Conservation (phyloP, 2,329 filamentous ascomycete genomes). For the Sarocladiaceae sp. region DNA sequence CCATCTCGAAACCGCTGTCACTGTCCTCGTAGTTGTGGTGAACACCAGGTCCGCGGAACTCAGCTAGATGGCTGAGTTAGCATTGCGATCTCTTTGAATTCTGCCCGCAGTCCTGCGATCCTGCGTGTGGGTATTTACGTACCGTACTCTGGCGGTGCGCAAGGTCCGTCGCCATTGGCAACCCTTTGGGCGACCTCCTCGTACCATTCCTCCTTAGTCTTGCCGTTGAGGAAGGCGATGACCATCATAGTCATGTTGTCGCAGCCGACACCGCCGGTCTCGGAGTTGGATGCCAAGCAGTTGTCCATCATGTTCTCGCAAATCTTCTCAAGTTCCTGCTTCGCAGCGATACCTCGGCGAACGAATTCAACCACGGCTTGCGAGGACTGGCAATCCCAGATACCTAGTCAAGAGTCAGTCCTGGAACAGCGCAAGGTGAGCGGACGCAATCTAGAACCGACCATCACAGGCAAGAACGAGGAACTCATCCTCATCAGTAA, state of each 20-base stretch:
- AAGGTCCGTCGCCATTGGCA: slow-evolving; percentile 94
- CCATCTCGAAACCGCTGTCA: slow-evolving; percentile 71
- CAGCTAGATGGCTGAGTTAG: slow-evolving; percentile 50
- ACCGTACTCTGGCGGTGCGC: slow-evolving; percentile 99
- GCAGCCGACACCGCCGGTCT: slow-evolving; percentile 95
- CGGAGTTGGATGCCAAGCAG: slow-evolving; percentile 94
- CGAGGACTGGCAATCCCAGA: slow-evolving; percentile 99
- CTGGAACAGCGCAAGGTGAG: not conserved
- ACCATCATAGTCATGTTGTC: slow-evolving; percentile 99
- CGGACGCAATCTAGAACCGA: slow-evolving; percentile 38
- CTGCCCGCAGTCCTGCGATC: too few species aligned
- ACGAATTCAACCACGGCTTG: slow-evolving; percentile 98
- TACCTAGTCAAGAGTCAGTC: slow-evolving; percentile 55
- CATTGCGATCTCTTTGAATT: too few species aligned
- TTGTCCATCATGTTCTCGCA: slow-evolving; percentile 99
- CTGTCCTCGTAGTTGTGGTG: slow-evolving; percentile 81
- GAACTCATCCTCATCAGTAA: slow-evolving; percentile 93
- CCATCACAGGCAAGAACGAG: slow-evolving; percentile 89
- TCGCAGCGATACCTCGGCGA: slow-evolving; percentile 89
- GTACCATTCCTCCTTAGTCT: slow-evolving; percentile 97
- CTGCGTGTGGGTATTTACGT: slow-evolving; percentile 54
- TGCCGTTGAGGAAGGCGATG: slow-evolving; percentile 83
- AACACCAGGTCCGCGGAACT: slow-evolving; percentile 78
- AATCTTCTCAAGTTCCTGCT: slow-evolving; percentile 90
- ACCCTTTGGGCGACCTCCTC: slow-evolving; percentile 91